These are phyloP conservation scores for Diutina scorzettiae DNA, from an alignment of 1,139 yeast species.

Conservation along the genomic window DNA sequence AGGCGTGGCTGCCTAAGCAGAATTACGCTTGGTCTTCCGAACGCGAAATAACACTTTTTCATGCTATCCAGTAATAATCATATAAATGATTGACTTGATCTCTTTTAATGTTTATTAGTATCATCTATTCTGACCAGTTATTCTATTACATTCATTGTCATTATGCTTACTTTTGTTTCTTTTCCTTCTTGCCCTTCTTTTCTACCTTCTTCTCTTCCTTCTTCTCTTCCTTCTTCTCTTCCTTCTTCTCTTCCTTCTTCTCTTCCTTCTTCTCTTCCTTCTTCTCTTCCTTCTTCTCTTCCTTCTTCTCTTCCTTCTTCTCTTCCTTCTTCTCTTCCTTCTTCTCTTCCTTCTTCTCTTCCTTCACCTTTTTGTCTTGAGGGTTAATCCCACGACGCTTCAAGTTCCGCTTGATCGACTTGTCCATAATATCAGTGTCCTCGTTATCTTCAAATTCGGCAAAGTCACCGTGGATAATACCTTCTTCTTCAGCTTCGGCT, in stretches of 20 bases:
- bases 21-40: no score
- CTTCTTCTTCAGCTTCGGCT: constrained; percentile 69
- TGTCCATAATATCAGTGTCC: constrained; percentile 65
- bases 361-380: constrained; percentile 13
- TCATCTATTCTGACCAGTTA: neutral
- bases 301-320: neutral
- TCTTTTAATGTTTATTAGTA: neutral
- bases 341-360: neutral
- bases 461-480: constrained; percentile 76
- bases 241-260: neutral
- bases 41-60: no score
- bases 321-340: neutral
- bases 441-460: constrained; percentile 69
- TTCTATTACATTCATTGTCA: neutral
- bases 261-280: neutral
- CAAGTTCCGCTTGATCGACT: constrained; percentile 59
- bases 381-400: constrained; percentile 80
- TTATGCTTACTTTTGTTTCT: neutral
- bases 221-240: neutral
- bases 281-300: neutral
- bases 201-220: neutral
- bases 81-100: neutral
- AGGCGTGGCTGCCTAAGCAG: no score
- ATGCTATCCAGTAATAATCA: no score
- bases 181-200: neutral